Base-by-base conservation (phyloP, 192 early-diverging fungal species). In the Phycomyces blakesleeanus region DNA sequence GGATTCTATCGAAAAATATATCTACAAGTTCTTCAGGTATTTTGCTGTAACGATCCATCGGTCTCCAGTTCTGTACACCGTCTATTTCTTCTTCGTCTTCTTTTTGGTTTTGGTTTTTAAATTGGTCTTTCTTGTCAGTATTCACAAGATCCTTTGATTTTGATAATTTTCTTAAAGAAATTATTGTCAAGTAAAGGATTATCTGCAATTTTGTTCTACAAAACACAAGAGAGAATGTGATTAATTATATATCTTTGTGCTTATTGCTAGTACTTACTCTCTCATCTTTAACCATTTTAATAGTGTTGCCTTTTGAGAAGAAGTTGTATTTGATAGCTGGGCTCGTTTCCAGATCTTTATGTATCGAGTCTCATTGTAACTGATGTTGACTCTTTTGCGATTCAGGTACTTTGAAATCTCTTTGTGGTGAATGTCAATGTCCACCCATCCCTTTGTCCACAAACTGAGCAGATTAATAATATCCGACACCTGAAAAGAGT, bases 1-100 rank as follows among this genome's bases (percentile, higher is more conserved):
- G 44, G 18, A 47, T 14, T 47, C 44, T 47, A 47, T 47, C 44
- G 18, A 47, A 47, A 18, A 47, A 47, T n/a, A 47, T 47, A 47
- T 47, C 15, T 47, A 47, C 44, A n/a, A 47, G 18, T 12, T 47
- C 44, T 47, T 47, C 44, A 3, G 44, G 44, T 47, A 18, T 18
- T 47, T 47, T 47, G 18, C 44, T 47, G 18, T 18, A 18, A n/a
- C 44, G 44, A 11, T 47, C 18, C 44, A 47, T 47, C 18, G 12
- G 44, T n/a, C 18, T 14, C 44, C 44, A 47, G 3, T 47, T 18
- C 12, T n/a, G 2, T n/a, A 18, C 15, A 14, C 44, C 44, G 44
- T 14, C 18, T 47, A n/a, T 11, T 3, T 47, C 44, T 12, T 47
- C 15, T 34, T 34, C 29, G 29, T 34, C 29, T 2, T 34, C 7